Percentiles rank a stretch among this genome's conserved stretches.
These are phyloP conservation scores for Coccomyxa sp. DNA, from an alignment of 139 green algal genomes.

Conservation along the genomic window DNA sequence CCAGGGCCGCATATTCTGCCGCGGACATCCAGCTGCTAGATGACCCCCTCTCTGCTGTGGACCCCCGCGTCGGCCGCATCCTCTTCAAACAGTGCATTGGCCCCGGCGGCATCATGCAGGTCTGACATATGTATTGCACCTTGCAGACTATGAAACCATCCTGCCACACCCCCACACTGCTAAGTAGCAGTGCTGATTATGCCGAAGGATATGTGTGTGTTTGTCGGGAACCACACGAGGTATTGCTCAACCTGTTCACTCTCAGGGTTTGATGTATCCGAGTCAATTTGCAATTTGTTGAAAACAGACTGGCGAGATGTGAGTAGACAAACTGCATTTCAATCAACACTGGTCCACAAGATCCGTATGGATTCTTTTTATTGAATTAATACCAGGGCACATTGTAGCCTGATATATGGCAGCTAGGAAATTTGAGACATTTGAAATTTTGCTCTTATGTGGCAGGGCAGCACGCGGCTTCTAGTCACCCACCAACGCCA, in stretches of 20 bases:
- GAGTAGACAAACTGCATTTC: too few species aligned
- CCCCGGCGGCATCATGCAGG: slow-evolving; percentile 50
- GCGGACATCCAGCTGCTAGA: slow-evolving; percentile 76
- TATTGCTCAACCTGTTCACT: neutral
- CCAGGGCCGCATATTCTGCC: slow-evolving; percentile 64
- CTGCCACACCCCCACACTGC: too few species aligned
- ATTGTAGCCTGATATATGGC: too few species aligned
- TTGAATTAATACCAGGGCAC: too few species aligned
- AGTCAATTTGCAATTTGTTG: too few species aligned
- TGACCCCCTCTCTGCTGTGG: slow-evolving; percentile 83
- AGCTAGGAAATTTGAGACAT: too few species aligned
- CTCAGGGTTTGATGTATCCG: neutral
- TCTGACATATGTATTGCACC: neutral
- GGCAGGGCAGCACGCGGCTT: slow-evolving; percentile 56
- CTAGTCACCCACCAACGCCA: slow-evolving; percentile 89
- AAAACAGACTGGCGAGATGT: too few species aligned
- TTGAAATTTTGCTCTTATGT: neutral
- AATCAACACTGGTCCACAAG: too few species aligned
- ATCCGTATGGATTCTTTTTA: too few species aligned
- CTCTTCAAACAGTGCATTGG: slow-evolving; percentile 72
- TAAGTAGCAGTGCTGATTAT: too few species aligned
- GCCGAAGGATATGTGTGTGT: too few species aligned
- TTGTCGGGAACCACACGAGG: too few species aligned
- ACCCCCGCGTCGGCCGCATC: slow-evolving; percentile 64
- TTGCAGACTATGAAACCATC: neutral